These are phyloP conservation scores for Elsinoe necatrix DNA, from an alignment of 2,329 filamentous ascomycete genomes.

Conservation along the genomic window DNA sequence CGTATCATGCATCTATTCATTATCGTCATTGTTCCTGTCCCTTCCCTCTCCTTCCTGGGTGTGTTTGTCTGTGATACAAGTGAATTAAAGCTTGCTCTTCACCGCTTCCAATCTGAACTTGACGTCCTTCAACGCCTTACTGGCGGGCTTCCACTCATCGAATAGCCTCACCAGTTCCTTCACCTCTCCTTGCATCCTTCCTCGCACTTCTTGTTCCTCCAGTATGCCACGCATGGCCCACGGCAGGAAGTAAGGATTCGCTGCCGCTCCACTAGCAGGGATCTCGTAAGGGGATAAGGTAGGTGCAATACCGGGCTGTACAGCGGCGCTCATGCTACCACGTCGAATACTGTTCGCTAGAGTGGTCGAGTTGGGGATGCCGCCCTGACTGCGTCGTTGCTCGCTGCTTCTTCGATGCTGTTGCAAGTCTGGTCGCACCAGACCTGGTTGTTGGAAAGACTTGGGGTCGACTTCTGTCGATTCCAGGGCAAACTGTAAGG, in stretches of 20 bases:
- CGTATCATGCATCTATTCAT: constrained; percentile 2
- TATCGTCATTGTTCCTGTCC: background rate
- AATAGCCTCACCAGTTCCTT: constrained; percentile 75
- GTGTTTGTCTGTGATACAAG: background rate
- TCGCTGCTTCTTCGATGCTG: constrained; percentile 18
- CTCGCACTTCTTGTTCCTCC: constrained; percentile 84
- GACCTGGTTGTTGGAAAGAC: constrained; percentile 7
- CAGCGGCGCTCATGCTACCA: constrained; percentile 23
- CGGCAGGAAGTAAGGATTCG: constrained; percentile 84
- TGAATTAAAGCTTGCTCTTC: constrained; percentile 61
- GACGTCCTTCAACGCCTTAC: constrained; percentile 88
- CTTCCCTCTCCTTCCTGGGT: background rate
- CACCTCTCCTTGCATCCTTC: constrained; percentile 68
- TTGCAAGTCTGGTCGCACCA: constrained; percentile 21
- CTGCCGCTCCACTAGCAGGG: constrained; percentile 30
- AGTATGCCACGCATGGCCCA: constrained; percentile 93
- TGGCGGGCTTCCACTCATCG: constrained; percentile 84
- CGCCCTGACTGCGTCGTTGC: constrained; percentile 22
- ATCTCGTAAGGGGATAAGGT: constrained; percentile 35
- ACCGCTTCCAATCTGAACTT: constrained; percentile 91
- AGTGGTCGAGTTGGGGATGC: constrained; percentile 25
- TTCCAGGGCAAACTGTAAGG: constrained; percentile 41
- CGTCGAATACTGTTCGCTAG: constrained; percentile 30
- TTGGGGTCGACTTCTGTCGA: constrained; percentile 31
- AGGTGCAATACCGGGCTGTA: constrained; percentile 27